Base-by-base conservation (phyloP, 2,329 filamentous ascomycete genomes). In the Pseudogymnoascus sp. region DNA sequence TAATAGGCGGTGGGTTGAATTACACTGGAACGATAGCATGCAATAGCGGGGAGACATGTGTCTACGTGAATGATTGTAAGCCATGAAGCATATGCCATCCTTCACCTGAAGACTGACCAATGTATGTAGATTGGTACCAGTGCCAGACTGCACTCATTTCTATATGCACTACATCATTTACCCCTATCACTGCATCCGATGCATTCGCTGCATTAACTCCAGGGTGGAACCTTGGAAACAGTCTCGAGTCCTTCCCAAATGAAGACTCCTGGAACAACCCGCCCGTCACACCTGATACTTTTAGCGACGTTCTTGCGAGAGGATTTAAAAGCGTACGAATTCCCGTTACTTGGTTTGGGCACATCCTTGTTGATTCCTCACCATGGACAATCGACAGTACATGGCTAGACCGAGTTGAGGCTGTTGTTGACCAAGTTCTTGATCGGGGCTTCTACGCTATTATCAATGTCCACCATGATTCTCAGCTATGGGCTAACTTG, bases 391-490 rank as follows among this genome's bases (percentile, higher is more conserved):
- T 38, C 14, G 37, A 38, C 65, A 69, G 78, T 0, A 73, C 71
- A 0, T 86, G 82, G 83, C 75, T 86, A 41, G 75, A 83, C 63
- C 76, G 83, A 7, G 83, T 86, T 1, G 80, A 79, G 1, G 79
- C 82, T 37, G 83, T 86, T 1, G 73, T 86, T 8, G 81, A 85
- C 65, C 78, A 81, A 77, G 78, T 83, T 5, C 78, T 81, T 0
- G 72, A 76, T 2, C 75, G 78, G 0, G 81, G 76, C 2, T 70
- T 86, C 3, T 82, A 80, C 63, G 78, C 79, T 0, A 75, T 87
- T 23, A 78, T 84, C 9, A 84, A 87, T 64, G 80, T 83, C 4
- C 84, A 86, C 65, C 83, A 86, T 63, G 83, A 87, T 66, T 81
- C 79, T 7, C 83, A 79, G 81, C 74, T 77, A 21, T 87, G 83